Percentiles rank a stretch among this genome's conserved stretches.
Evolutionary conservation across 2,329 filamentous ascomycete genomes (phyloP).

Genomic region (Cytospora paraplurivora): DNA sequence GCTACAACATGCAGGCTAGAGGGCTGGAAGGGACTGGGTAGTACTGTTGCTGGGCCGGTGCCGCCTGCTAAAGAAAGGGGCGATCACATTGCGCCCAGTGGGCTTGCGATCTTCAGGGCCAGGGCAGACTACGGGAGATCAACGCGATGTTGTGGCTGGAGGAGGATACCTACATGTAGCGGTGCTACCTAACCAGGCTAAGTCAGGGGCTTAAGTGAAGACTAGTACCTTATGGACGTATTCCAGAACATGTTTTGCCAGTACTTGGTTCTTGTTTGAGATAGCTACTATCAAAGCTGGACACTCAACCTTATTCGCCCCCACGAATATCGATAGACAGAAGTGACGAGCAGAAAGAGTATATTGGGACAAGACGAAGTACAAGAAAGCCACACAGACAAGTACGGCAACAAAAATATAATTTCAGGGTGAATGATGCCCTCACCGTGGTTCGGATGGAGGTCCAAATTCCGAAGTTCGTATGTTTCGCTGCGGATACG

Average conservation of each 20-base stretch:
- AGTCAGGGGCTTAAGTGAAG: not conserved
- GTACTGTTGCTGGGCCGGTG: constrained; percentile 37
- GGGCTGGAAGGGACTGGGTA: constrained; percentile 45
- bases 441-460: not conserved
- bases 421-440: not conserved
- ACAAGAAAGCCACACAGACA: too few relatives aligned
- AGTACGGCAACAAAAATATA: not conserved
- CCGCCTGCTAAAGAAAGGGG: constrained; percentile 14
- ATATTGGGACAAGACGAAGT: not conserved
- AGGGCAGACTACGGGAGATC: constrained; percentile 43
- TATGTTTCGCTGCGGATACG: not conserved
- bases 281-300: not conserved
- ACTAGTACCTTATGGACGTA: too few relatives aligned
- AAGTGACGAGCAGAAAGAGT: not conserved
- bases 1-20: constrained; percentile 43
- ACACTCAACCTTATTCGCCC: not conserved
- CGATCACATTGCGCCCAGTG: constrained; percentile 20
- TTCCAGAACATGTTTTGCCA: too few relatives aligned
- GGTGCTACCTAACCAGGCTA: not conserved
- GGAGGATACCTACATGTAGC: not conserved
- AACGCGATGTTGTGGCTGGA: constrained; percentile 35
- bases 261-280: too few relatives aligned
- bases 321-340: not conserved
- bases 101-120: constrained; percentile 41
- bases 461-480: not conserved